Base-by-base conservation (phyloP, 2,329 filamentous ascomycete genomes). In the Phialophora tarda region DNA sequence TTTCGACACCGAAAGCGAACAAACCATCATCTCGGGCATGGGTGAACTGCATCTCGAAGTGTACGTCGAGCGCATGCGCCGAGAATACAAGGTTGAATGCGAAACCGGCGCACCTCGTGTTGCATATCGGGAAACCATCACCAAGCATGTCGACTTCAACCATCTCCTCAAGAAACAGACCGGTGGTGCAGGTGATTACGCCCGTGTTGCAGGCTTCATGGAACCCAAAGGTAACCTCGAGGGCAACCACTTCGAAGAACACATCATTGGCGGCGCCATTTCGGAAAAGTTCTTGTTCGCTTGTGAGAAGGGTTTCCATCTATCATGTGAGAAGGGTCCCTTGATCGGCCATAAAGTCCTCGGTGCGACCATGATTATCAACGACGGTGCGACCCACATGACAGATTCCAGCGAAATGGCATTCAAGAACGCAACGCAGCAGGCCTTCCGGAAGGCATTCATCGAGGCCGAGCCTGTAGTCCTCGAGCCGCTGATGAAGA, bases 21-120 rank as follows among this genome's bases (percentile, higher is more conserved):
- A 99, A 83, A 98, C 94, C 56, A 96, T 99, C 76, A 98, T 99
- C 76, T 96, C 91, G 50, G 95, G 95, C 67, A 99, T 99, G 95
- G 95, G 95, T 73, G 95, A 99, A 79, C 81, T 99, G 72, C 95
- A 99, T 79, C 85, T 99, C 30, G 93, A 97, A 75, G 96, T 99
- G 75, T 99, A 99, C 79, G 89, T 99, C 59, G 95, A 99, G 82
- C 93, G 95, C 73, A 93, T 99, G 83, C 90, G 91, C 73, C 90
- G 95, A 76, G 95, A 99, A 81, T 99, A 99, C 85, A 92, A 91
- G 77, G 93, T 97, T 62, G 95, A 97, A 71, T 97, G 94, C 78
- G 86, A 91, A 74, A 97, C 93, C n/a, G 95, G 95, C 65, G 91
- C 97, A 78, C 95, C 95, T 4, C 94, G 96, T 78, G 95, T 99